Base-by-base conservation (phyloP, 1,284 basidiomycete species). In the Cutaneotrichosporon sp. region DNA sequence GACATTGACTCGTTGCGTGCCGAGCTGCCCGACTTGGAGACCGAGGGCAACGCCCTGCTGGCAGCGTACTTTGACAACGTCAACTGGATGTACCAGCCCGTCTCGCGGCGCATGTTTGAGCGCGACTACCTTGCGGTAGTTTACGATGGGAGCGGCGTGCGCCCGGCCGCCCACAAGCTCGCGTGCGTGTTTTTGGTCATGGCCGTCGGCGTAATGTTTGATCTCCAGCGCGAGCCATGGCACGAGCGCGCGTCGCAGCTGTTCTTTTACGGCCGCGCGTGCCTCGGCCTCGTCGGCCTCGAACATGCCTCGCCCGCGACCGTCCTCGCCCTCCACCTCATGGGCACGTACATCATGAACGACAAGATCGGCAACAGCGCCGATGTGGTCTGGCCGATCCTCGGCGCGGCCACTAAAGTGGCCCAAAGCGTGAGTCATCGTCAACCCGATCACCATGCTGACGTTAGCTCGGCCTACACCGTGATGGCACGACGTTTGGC, bases 11-110 rank as follows among this genome's bases (percentile, higher is more conserved):
- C 38, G 21, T 30, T 49, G 39, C 35, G 52, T 30, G 38, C 41
- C 15, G 38, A 49, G 9, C 52, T 76, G 20, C 74, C 74, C 1
- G 63, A 67, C 30, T 74, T 72, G 65, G 67, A 72, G 22, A 43
- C 26, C 3, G 67, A 72, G 51, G 72, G 67, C 2, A 55, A 59
- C 45, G 51, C 41, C 13, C 51, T 73, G 49, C 60, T 64, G 23
- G 60, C 64, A 54, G 66, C 59, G 26, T 76, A 74, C 48, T 74
- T 70, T 69, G 68, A 73, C 47, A 70, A 76, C 50, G 73, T 74
- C n/a, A 69, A 69, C 52, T 74, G 73, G 73, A 73, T 74, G 72
- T 59, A 70, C 54, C 69, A 70, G 51, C 58, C 61, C n/a, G 58
- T 73, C n/a, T 67, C 66, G 12, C 55, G 65, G 30, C 46, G 58